Percentiles rank a stretch among this genome's conserved stretches.
Conservation (phyloP, 257 asterid species). For the Ilex aquifolium region DNA sequence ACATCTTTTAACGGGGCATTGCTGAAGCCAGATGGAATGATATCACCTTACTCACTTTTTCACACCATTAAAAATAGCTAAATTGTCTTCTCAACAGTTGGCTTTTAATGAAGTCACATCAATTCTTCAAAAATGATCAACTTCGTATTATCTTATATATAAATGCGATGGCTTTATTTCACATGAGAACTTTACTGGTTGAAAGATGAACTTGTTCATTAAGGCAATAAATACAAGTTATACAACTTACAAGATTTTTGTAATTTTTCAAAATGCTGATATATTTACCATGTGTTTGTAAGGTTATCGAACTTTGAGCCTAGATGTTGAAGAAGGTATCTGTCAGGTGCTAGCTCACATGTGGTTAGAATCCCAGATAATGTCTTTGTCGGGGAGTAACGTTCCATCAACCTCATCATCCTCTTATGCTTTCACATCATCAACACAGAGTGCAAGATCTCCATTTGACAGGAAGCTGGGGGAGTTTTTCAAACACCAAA, state of each 20-base stretch:
- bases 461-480: constrained; percentile 78
- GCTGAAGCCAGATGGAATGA: no score
- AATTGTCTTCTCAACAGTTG: no score
- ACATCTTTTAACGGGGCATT: no score
- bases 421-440: constrained; percentile 24
- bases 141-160: no score
- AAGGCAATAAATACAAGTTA: neutral
- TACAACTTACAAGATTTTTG: no score
- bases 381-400: constrained; percentile 31
- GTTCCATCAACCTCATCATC: constrained; percentile 35
- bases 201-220: neutral
- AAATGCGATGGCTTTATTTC: no score
- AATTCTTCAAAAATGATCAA: no score
- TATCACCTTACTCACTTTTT: no score
- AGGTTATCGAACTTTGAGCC: constrained; percentile 78
- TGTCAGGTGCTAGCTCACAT: constrained; percentile 90
- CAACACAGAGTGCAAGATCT: constrained; percentile 37
- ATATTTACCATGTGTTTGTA: neutral
- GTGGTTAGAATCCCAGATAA: constrained; percentile 88
- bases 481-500: constrained; percentile 81
- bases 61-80: no score
- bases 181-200: neutral
- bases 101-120: no score
- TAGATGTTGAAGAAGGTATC: constrained; percentile 94
- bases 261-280: constrained; percentile 8